Evolutionary conservation across 1,284 basidiomycete species (phyloP).

Genomic region (Coniferiporia sulphurascens): DNA sequence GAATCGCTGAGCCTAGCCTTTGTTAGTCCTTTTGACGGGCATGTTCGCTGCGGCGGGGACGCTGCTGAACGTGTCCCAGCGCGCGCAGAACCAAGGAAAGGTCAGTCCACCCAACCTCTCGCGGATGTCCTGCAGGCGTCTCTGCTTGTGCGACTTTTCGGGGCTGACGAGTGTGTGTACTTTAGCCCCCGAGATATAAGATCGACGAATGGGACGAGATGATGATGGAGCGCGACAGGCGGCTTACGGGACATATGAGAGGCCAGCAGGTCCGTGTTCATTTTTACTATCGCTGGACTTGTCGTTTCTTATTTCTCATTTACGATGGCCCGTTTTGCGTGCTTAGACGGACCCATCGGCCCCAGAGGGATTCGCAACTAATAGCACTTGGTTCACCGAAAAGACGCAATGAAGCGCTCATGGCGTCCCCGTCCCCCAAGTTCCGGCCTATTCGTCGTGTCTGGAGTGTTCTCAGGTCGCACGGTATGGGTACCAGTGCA

Average conservation of each 20-base stretch:
- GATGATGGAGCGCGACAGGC: conserved; percentile 90
- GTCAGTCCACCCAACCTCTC: conserved; percentile 31
- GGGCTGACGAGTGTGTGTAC: neutral
- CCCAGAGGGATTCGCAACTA: conserved; percentile 72
- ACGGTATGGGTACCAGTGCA: too few species aligned
- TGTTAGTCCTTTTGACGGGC: conserved; percentile 72
- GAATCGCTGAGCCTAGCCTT: neutral
- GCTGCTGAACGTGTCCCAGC: conserved; percentile 71
- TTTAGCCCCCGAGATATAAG: conserved; percentile 77
- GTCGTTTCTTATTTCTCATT: neutral
- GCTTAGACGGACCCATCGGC: conserved; percentile 66
- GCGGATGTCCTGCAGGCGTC: neutral
- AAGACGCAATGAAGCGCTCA: conserved; percentile 23
- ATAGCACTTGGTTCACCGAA: conserved; percentile 75
- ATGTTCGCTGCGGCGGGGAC: conserved; percentile 91
- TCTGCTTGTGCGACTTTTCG: neutral
- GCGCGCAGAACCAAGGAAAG: conserved; percentile 85
- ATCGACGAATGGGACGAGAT: conserved; percentile 88
- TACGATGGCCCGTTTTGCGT: neutral
- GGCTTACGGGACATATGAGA: conserved; percentile 82
- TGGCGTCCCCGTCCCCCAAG: too few species aligned
- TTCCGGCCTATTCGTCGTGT: too few species aligned
- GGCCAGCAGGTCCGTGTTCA: conserved; percentile 71
- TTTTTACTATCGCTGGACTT: neutral
- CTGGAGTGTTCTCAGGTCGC: too few species aligned